Base-by-base conservation (phyloP, 192 early-diverging fungal species). In the Geosiphon pyriformis region DNA sequence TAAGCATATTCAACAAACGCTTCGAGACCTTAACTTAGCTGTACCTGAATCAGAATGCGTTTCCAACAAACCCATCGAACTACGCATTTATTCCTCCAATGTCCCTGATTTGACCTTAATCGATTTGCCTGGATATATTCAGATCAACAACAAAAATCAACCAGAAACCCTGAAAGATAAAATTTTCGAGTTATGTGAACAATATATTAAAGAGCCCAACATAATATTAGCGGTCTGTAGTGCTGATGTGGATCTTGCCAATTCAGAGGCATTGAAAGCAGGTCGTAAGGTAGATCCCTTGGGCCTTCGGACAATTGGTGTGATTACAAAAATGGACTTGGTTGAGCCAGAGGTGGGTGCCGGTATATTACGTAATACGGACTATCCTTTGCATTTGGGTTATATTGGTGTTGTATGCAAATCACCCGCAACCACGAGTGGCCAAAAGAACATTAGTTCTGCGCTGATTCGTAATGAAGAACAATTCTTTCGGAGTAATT, bases 341-440 rank as follows among this genome's bases (percentile, higher is more conserved):
- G 91, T 96, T 0, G 85, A 93, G 56, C 90, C 94, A 34, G 83
- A 86, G 29, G 69, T 72, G 4, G 96, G 89, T 11, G 87, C 87
- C 0, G 80, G 78, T 3, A 92, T 95, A 72, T 82, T 98, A 31
- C 84, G 83, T 31, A 95, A 97, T 53, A 83, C 87, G 59, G 92
- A 98, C 67, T 98, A 96, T 70, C 94, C 96, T 33, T 73, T 98
- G 27, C 88, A 93, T 48, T 76, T 97, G 18, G 96, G 96, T 11
- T 98, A 98, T 70, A 89, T 98, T 70, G 96, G 96, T 32, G 94
- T 98, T 7, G 92, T 97, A 8, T 93, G 93, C 77, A 92, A 90
- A 73, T 80, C 86, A 10, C 77, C 79, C 0, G 51, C 66, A 18
- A 66, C 63, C 37, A 50, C 30, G 11, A 78, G 54, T 55, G 72